A percentile compares a stretch with the other conserved stretches of the same genome.
These are phyloP conservation scores for Calophaca sinica DNA, from an alignment of 306 rosid species.

Conservation along the genomic window DNA sequence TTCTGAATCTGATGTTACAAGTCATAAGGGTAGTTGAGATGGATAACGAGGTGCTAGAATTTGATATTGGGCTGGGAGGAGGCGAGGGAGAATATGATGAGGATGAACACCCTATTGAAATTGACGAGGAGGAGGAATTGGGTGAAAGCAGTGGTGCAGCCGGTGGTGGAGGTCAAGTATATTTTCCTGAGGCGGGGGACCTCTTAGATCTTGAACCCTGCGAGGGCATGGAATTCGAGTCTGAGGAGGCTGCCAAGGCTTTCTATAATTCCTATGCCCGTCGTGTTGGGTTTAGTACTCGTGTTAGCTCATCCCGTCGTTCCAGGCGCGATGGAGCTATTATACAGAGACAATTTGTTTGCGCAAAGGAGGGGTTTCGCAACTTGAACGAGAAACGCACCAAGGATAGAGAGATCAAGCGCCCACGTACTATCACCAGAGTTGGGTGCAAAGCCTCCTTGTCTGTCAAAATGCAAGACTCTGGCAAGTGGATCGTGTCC, in stretches of 20 bases:
- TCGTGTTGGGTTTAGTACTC: slow-evolving; percentile 97
- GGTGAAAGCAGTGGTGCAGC: slow-evolving; percentile 57
- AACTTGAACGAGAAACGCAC: slow-evolving; percentile 97
- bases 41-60: slow-evolving; percentile 88
- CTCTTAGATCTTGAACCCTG: slow-evolving; percentile 90
- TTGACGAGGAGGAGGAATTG: slow-evolving; percentile 79
- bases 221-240: slow-evolving; percentile 97
- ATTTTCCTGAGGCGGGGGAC: slow-evolving; percentile 83
- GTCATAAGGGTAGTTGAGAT: slow-evolving; percentile 30
- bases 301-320: slow-evolving; percentile 96
- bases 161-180: slow-evolving; percentile 60
- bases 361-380: slow-evolving; percentile 97
- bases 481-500: slow-evolving; percentile 97
- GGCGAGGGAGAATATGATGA: slow-evolving; percentile 69
- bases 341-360: slow-evolving; percentile 95
- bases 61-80: slow-evolving; percentile 87
- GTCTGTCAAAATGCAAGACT: slow-evolving; percentile 97
- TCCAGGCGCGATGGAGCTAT: slow-evolving; percentile 98
- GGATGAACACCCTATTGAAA: slow-evolving; percentile 59
- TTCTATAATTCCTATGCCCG: slow-evolving; percentile 98
- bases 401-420: slow-evolving; percentile 97
- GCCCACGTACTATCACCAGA: slow-evolving; percentile 88
- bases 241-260: slow-evolving; percentile 99
- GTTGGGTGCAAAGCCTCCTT: slow-evolving; percentile 98
- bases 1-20: too few relatives aligned